phyloP scores from a whole-genome alignment of 306 rosid genomes.

The Citrullus colocynthis region DNA sequence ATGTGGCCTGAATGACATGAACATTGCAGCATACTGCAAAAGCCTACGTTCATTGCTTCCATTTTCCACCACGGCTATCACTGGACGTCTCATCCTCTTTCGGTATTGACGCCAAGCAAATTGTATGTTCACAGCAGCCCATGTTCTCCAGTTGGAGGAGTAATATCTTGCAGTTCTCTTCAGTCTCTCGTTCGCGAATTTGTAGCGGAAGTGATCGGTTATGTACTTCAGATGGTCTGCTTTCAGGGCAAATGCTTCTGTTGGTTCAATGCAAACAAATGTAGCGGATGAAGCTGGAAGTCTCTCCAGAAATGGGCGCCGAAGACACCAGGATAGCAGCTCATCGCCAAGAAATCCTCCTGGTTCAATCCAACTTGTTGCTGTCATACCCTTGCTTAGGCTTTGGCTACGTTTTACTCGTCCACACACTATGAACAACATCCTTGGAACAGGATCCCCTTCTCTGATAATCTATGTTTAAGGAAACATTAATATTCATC shows the following conservation, averaged over 20 bases:
- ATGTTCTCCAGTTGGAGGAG: constrained; percentile 97
- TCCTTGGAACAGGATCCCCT: constrained; percentile 89
- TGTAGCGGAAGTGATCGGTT: constrained; percentile 89
- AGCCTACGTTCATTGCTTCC: constrained; percentile 54
- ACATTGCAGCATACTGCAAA: constrained; percentile 89
- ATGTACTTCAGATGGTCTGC: constrained; percentile 61
- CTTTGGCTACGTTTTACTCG: constrained; percentile 54
- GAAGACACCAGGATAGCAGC: constrained; percentile 86
- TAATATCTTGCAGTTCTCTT: constrained; percentile 88
- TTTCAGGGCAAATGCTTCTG: constrained; percentile 74
- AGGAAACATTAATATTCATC: not conserved
- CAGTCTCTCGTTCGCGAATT: constrained; percentile 78
- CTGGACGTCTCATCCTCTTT: constrained; percentile 74
- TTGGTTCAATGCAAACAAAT: constrained; percentile 54
- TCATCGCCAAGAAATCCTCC: constrained; percentile 92
- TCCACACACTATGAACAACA: constrained; percentile 78
- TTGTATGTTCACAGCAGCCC: constrained; percentile 95
- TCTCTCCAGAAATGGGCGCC: constrained; percentile 70
- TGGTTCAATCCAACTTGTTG: constrained; percentile 63
- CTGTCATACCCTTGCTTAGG: constrained; percentile 90
- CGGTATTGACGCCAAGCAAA: constrained; percentile 74
- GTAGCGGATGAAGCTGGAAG: constrained; percentile 91
- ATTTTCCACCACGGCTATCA: constrained; percentile 37
- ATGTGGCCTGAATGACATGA: constrained; percentile 93
- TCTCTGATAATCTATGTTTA: constrained; percentile 69